Base-by-base conservation (phyloP, 768 basidiomycete species). In the Clitopilus hobsonii region DNA sequence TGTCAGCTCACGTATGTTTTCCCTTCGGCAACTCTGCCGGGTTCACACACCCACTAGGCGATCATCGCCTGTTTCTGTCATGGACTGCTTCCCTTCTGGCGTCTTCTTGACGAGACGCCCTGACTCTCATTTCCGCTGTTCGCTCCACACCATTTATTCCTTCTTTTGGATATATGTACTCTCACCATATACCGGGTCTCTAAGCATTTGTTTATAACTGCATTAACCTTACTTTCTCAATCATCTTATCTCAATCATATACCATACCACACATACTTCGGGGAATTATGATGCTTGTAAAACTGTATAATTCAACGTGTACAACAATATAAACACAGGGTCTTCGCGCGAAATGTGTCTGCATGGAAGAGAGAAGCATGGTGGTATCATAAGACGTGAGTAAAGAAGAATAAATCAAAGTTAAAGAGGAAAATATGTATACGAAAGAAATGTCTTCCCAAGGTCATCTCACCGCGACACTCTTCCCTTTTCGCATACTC, bases 1-100 rank as follows among this genome's bases (percentile, higher is more conserved):
- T 20, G 16, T 32, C 18, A 11, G 13, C 29, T 25, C 13, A 32
- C 51, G 14, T 38, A 23, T 61, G 23, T 49, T 58, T 2, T 61
- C 55, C 25, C 57, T 53, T 20, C 22, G 27, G 22, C 10, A 27
- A 24, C n/a, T n/a, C n/a, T n/a, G n/a, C n/a, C n/a, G n/a, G n/a
- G n/a, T n/a, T n/a, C n/a, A n/a, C n/a, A n/a, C n/a, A n/a, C n/a
- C n/a, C n/a, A n/a, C n/a, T n/a, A n/a, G n/a, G 32, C 32, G 32
- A 36, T 11, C 32, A 14, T 36, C 32, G 32, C 32, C 32, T 36
- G 4, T n/a, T 11, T n/a, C 4, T 4, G 13, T 4, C n/a, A 14
- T n/a, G 4, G 32, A 36, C 32, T 36, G 13, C 32, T 20, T 20
- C 3, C n/a, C 32, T n/a, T 14, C 32, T 11, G 32, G 32, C 41